Conservation (phyloP, 257 asterid species). For the Solanum lignicaule region DNA sequence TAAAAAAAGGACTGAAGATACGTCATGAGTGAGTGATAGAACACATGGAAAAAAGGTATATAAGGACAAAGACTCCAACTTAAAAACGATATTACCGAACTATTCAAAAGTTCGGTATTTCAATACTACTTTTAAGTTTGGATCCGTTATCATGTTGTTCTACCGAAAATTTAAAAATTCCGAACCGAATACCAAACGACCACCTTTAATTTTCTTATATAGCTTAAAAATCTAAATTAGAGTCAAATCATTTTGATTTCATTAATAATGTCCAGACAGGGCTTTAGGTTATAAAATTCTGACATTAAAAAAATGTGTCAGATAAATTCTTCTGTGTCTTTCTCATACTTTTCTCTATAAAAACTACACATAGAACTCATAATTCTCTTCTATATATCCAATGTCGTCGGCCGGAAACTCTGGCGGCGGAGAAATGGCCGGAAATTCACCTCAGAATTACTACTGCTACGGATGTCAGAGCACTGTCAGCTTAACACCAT, state of each 20-base stretch:
- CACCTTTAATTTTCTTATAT: neutral
- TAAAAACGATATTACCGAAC: neutral
- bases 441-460: constrained; percentile 12
- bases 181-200: neutral
- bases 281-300: neutral
- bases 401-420: neutral
- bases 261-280: neutral
- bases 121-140: neutral
- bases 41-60: too few species aligned
- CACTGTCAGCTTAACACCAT: constrained; percentile 28
- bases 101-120: neutral
- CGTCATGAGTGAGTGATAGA: accelerated
- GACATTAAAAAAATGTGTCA: neutral
- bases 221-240: neutral
- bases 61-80: neutral
- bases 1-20: too few species aligned
- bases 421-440: constrained; percentile 1
- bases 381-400: neutral
- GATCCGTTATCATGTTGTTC: neutral
- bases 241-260: neutral
- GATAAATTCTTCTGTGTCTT: neutral
- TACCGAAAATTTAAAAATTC: neutral
- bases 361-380: neutral
- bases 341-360: neutral
- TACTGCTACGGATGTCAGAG: constrained; percentile 61